Evolutionary conservation across 768 basidiomycete genomes (phyloP).

Genomic region (Phylloporus sp.): DNA sequence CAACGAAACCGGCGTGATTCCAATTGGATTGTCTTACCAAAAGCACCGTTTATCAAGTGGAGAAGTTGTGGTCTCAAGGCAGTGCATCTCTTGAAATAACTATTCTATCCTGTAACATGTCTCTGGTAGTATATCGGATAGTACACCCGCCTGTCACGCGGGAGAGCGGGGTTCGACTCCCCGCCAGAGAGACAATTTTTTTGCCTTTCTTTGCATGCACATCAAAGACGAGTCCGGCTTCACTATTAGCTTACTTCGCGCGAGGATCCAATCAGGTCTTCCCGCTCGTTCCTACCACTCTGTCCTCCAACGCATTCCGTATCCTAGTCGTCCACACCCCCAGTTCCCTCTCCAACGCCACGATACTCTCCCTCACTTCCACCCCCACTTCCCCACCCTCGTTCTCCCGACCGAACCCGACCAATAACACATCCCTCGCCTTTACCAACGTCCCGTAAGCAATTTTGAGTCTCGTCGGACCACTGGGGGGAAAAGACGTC

Average conservation of each 20-base stretch:
- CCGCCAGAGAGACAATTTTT: constrained; percentile 38
- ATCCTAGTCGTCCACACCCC: constrained; percentile 64
- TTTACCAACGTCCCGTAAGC: constrained; percentile 60
- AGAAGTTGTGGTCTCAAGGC: no score
- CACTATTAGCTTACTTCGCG: no score
- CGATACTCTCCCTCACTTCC: constrained; percentile 54
- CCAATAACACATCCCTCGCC: constrained; percentile 54
- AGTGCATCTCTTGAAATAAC: no score
- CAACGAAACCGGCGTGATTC: no score
- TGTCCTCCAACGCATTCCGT: constrained; percentile 49
- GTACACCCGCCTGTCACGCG: constrained; percentile 48
- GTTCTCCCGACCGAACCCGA: constrained; percentile 68
- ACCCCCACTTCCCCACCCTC: constrained; percentile 69
- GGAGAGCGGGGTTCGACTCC: constrained; percentile 43
- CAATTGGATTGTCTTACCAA: no score
- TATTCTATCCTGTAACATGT: no score
- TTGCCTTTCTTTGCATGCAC: no score
- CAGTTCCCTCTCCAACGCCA: constrained; percentile 67
- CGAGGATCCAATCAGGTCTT: neutral
- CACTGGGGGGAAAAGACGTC: constrained; percentile 58
- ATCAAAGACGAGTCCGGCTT: no score
- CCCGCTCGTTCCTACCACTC: neutral
- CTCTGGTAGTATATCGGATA: constrained; percentile 49
- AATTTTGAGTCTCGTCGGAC: constrained; percentile 54
- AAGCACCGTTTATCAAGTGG: no score